A percentile compares a stretch with the other conserved stretches of the same genome.
Conservation (phyloP, 1,284 basidiomycete species). For the Phlebopus sp. region DNA sequence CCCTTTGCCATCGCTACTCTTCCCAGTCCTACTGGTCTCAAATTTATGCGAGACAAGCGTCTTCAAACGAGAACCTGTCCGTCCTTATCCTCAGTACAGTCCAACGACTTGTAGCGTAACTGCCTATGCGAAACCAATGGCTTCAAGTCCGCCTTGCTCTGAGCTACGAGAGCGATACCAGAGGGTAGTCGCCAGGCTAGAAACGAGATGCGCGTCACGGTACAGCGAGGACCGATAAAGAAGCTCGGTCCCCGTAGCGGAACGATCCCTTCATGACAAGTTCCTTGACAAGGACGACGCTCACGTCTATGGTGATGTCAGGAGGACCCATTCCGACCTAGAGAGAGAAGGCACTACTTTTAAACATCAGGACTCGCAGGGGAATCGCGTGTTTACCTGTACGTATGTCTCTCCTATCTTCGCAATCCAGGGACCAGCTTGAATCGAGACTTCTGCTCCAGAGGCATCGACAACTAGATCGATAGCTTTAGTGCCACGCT, state of each 20-base stretch:
- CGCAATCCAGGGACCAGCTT: slow-evolving; percentile 75
- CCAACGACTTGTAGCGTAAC: slow-evolving; percentile 13
- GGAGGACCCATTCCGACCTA: slow-evolving; percentile 76
- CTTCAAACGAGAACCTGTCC: slow-evolving; percentile 67
- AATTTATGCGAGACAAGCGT: slow-evolving; percentile 82
- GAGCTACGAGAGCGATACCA: slow-evolving; percentile 78
- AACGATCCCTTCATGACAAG: slow-evolving; percentile 82
- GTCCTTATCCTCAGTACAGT: slow-evolving; percentile 1
- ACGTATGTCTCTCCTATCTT: slow-evolving; percentile 73
- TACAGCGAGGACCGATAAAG: not conserved
- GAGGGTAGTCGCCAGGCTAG: slow-evolving; percentile 80
- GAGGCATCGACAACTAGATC: slow-evolving; percentile 83
- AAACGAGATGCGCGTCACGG: slow-evolving; percentile 5
- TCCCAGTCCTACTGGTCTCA: slow-evolving; percentile 74
- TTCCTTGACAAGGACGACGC: slow-evolving; percentile 69
- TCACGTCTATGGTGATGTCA: slow-evolving; percentile 62
- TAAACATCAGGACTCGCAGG: slow-evolving; percentile 4
- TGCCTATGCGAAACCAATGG: slow-evolving; percentile 85
- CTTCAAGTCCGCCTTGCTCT: slow-evolving; percentile 82
- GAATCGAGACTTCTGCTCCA: slow-evolving; percentile 85
- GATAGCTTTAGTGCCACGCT: slow-evolving; percentile 57
- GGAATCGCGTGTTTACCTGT: slow-evolving; percentile 42
- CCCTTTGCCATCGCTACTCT: slow-evolving; percentile 72
- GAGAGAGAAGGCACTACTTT: not conserved
- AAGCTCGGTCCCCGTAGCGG: slow-evolving; percentile 70